Evolutionary conservation across 257 asterid species (phyloP), one percentile per base, ranked within the genome.

Genomic region (Rubia yunnanensis): DNA sequence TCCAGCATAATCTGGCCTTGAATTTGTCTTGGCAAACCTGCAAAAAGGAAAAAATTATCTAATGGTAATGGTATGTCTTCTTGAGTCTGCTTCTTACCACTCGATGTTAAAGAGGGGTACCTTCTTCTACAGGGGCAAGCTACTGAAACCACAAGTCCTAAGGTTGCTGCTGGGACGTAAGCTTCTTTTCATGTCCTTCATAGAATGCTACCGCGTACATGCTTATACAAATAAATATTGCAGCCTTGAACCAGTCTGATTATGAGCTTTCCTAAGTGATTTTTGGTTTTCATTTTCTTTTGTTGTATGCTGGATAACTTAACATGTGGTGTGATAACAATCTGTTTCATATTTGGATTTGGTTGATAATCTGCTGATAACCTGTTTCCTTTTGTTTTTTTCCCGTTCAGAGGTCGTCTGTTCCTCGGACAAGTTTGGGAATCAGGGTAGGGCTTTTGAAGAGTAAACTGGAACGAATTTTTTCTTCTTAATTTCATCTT

Each of bases 91-190:
- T 24, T 55, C 56, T 54, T 39, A 60, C 71, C 68, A 23, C 50
- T 68, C 32, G 17, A 53, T 14, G 34, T 61, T 56, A 3, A 26
- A 36, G 22, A 17, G 65, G 70, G 46, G 70, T 57, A 32, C 57
- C 58, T 28, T 24, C 26, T 36, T 71, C 74, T 72, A 64, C 82
- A 89, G 97, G 94, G 71, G 67, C 82, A 73, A 64, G 82, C 68
- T 59, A 84, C 41, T 72, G 95, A 83, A 66, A 79, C 69, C 70
- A 79, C 86, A 73, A 81, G 83, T 69, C 80, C 69, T 64, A 90
- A 83, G 71, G 73, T 87, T 63, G 72, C 92, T 71, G 55, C 91
- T 35, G 95, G 80, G 48, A 67, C 74, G 99, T 92, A 83, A 28
- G 63, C 34, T 17, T 32, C 59, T 18, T 11, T 61, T 53, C 71